Percentiles rank a stretch among this genome's conserved stretches.
Evolutionary conservation across 2,329 filamentous ascomycete species (phyloP).

Genomic region (Aspergillus ochraceus): DNA sequence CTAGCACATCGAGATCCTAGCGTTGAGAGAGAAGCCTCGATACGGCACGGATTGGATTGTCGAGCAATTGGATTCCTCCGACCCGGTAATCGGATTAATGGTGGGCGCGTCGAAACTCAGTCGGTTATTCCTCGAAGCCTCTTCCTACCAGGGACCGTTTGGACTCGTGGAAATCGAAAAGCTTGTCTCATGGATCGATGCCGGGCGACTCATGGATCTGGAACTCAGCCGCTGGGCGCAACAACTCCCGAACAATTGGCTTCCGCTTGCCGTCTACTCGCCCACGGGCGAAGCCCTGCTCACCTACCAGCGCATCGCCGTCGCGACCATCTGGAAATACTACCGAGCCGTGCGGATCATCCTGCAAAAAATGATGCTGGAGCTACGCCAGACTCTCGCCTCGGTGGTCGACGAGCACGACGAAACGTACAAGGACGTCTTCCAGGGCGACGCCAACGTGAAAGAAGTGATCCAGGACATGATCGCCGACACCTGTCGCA

Average conservation of each 20-base stretch:
- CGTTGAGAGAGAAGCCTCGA: conserved; percentile 32
- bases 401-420: conserved; percentile 12
- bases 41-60: conserved; percentile 31
- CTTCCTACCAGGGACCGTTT: conserved; percentile 18
- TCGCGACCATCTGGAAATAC: conserved; percentile 35
- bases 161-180: conserved; percentile 16
- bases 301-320: conserved; percentile 32
- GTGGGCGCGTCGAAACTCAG: conserved; percentile 31
- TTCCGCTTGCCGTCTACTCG: conserved; percentile 33
- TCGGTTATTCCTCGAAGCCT: conserved; percentile 26
- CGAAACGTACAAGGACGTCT: conserved; percentile 3
- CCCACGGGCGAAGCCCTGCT: conserved; percentile 29
- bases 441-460: conserved; percentile 7
- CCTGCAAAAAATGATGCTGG: conserved; percentile 31
- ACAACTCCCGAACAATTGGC: conserved; percentile 32
- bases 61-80: conserved; percentile 25
- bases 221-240: conserved; percentile 34
- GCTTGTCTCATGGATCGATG: conserved; percentile 26
- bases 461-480: conserved; percentile 30
- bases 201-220: conserved; percentile 24
- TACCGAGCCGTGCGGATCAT: conserved; percentile 38
- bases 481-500: conserved; percentile 36
- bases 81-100: conserved; percentile 34
- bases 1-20: conserved; percentile 37
- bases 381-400: conserved; percentile 22